These are phyloP conservation scores for Xylaria sp. DNA, from an alignment of 2,329 filamentous ascomycete species.

Conservation along the genomic window DNA sequence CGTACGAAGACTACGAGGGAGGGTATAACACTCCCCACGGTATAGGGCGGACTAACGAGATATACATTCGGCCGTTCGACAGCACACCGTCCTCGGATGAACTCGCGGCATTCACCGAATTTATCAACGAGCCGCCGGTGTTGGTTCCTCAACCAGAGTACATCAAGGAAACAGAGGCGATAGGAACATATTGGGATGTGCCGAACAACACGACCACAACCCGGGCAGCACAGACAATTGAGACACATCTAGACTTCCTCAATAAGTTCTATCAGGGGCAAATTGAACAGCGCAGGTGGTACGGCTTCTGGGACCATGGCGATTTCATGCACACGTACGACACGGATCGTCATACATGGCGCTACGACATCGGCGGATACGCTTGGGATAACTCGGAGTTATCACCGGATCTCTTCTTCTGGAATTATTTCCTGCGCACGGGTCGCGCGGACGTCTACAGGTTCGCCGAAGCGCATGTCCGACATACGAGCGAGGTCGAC, in stretches of 20 bases:
- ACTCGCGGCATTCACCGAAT: slow-evolving; percentile 56
- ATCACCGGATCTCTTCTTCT: slow-evolving; percentile 71
- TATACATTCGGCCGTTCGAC: slow-evolving; percentile 65
- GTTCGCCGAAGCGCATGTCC: slow-evolving; percentile 67
- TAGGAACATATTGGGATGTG: slow-evolving; percentile 66
- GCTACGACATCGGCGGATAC: slow-evolving; percentile 72
- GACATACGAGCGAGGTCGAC: slow-evolving; percentile 71
- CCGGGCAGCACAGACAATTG: slow-evolving; percentile 55
- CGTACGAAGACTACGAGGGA: slow-evolving; percentile 71
- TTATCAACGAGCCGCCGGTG: slow-evolving; percentile 64
- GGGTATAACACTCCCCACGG: slow-evolving; percentile 68
- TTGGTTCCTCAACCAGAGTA: slow-evolving; percentile 61
- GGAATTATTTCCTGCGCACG: slow-evolving; percentile 70
- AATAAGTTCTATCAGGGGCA: slow-evolving; percentile 66
- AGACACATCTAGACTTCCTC: slow-evolving; percentile 66
- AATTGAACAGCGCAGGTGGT: slow-evolving; percentile 68
- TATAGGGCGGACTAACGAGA: slow-evolving; percentile 67
- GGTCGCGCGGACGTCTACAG: slow-evolving; percentile 67
- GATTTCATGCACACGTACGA: slow-evolving; percentile 74
- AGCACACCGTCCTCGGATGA: slow-evolving; percentile 62
- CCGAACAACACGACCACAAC: slow-evolving; percentile 47
- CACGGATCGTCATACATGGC: slow-evolving; percentile 67
- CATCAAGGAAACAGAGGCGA: slow-evolving; percentile 62
- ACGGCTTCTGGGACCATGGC: slow-evolving; percentile 71
- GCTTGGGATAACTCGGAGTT: slow-evolving; percentile 74